Base-by-base conservation (phyloP, 2,329 filamentous ascomycete genomes). In the Arthrobotrys sinensis region DNA sequence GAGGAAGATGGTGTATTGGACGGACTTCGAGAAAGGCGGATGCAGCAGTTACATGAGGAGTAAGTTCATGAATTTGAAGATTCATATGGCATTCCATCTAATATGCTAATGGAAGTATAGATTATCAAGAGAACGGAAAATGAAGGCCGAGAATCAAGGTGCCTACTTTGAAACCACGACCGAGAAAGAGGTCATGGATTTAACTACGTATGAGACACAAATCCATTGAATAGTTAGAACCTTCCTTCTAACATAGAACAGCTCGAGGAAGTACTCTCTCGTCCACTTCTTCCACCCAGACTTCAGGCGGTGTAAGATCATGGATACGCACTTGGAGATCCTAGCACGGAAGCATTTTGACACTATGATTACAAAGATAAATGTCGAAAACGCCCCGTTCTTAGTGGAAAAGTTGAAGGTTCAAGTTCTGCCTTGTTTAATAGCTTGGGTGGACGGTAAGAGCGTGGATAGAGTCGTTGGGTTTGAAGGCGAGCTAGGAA, bases 301-400 rank as follows among this genome's bases (percentile, higher is more conserved):
- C 80, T 86, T 86, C 80, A 82, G 82, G 5, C 82, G 85, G 38
- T 86, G 85, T 72, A 82, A 84, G 52, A 83, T 85, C 48, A 85
- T 86, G 84, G 84, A 85, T 79, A 80, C 80, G 1, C 85, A 85
- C 81, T 80, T 86, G 16, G 82, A 84, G 80, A 82, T 83, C 10
- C 84, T 90, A 46, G 88, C 88, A 0, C 85, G 85, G 16, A 88
- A 87, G 75, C 88, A 90, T 81, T 88, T 88, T 79, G 88, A 90
- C 80, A 89, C 88, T 1, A 84, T 88, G 16, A 88, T 90, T 68
- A 83, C 89, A 16, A 86, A 85, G 77, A 89, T 90, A 81, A 88
- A 88, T 79, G 88, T 90, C 38, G 88, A 89, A 69, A 89, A 90
- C 76, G 88, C 87, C 4, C 88, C 88, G 0, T 90, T 89, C 76